Percentiles rank a stretch among this genome's conserved stretches.
These are phyloP conservation scores for Micractinium sp. DNA, from an alignment of 139 green algal species.

Conservation along the genomic window DNA sequence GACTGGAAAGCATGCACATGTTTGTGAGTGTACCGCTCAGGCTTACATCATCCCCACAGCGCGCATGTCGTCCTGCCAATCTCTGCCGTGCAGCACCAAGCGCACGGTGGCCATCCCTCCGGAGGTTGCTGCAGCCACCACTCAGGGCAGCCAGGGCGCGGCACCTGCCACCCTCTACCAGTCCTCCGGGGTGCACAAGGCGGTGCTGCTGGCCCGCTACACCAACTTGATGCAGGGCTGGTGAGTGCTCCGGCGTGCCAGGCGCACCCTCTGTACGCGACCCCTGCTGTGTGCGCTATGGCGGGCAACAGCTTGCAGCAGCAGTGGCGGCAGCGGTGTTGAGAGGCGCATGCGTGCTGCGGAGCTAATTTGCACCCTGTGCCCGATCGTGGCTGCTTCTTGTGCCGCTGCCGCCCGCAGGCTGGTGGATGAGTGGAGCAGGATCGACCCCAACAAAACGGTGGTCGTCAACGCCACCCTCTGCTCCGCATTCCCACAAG, in stretches of 20 bases:
- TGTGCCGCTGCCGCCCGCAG: not conserved
- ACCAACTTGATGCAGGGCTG: constrained; percentile 40
- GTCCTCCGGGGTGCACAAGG: constrained; percentile 45
- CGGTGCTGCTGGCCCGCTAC: constrained; percentile 47
- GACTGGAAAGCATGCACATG: not conserved
- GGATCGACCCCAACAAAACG: not conserved
- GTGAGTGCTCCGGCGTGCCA: not conserved
- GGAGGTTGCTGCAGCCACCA: not conserved
- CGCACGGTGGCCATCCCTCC: not conserved
- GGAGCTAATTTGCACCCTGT: not conserved
- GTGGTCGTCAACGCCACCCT: constrained; percentile 5
- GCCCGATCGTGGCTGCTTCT: not conserved
- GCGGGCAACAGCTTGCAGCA: not conserved
- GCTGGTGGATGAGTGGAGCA: constrained; percentile 42
- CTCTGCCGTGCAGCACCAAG: not conserved
- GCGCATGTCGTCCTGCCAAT: too few relatives aligned
- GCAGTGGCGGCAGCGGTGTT: not conserved
- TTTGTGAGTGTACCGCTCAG: too few relatives aligned
- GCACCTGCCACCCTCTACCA: not conserved
- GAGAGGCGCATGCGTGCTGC: not conserved
- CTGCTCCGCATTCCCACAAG: not conserved
- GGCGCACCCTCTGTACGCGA: too few relatives aligned
- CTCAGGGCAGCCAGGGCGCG: not conserved
- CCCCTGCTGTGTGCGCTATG: not conserved
- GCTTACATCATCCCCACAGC: too few relatives aligned